Evolutionary conservation across 805 yeast species (phyloP), one percentile per base, ranked within the genome.

Genomic region (Saccharomycopsis oosterbeekiorum): DNA sequence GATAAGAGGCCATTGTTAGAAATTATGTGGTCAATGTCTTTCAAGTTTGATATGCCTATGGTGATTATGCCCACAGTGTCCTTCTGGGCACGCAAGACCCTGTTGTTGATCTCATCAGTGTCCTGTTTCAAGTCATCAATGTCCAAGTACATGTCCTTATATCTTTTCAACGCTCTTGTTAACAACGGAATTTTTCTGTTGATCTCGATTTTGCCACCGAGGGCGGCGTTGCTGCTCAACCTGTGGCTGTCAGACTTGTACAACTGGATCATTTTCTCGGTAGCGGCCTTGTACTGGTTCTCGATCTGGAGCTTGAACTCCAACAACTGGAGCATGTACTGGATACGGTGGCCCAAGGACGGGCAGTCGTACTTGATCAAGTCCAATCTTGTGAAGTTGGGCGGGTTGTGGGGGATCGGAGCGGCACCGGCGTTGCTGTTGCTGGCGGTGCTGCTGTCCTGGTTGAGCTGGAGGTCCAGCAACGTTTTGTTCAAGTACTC

Each of bases 271-370:
- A 94, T 82, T 72, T 93, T 94, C 65, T 89, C 96, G 67, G 91
- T 91, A 5, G 97, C 98, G 66, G 86, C 93, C 68, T 86, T 85
- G 73, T 93, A 94, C 73, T 94, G 96, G 67, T 89, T 84, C 72
- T 94, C 99, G 43, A 93, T 96, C 69, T 93, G 94, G 55, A 93
- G 79, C 73, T 94, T 94, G 73, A 93, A 91, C 70, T 92, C 97
- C 63, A 94, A 78, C 73, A 91, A 96, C 74, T 92, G 97, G 60
- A 93, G 80, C 98, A 94, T 92, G 68, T 89, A 85, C 73, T 90
- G 97, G 69, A 94, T 94, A 65, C 94, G 83, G 68, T 94, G 97
- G 11, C 97, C 97, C 67, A 94, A 76, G 0, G 96, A 89, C 0
- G 97, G 97, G 67, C 97, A 89, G 68, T 94, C 97, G 70, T 90